Percentiles rank a stretch among this genome's conserved stretches.
Evolutionary conservation across 1,139 yeast genomes (phyloP).

Genomic region (Taphrina confusa): DNA sequence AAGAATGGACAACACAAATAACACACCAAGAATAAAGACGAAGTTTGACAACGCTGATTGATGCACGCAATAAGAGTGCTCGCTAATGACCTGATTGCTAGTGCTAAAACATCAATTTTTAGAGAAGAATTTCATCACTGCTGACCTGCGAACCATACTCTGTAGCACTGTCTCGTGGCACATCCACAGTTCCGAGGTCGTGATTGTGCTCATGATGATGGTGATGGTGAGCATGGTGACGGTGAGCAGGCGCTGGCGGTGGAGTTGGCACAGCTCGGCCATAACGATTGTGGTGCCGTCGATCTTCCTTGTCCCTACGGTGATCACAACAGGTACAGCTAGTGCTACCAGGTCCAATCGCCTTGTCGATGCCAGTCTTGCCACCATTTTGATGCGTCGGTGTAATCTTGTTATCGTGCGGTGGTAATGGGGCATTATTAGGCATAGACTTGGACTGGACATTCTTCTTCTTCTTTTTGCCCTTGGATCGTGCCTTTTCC

Average conservation of each 20-base stretch:
- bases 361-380: constrained; percentile 32
- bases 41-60: no score
- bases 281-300: neutral
- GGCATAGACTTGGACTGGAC: neutral
- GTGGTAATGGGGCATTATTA: neutral
- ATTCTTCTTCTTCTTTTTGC: constrained; percentile 32
- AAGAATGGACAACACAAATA: no score
- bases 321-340: constrained; percentile 31
- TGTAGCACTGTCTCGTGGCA: neutral
- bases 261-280: constrained; percentile 10
- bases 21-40: no score
- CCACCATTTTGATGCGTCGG: constrained; percentile 3
- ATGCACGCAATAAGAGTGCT: constrained; percentile 2
- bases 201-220: neutral
- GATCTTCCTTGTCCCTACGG: constrained; percentile 9
- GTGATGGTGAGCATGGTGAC: neutral
- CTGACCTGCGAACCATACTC: neutral
- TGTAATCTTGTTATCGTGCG: neutral
- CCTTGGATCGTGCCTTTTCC: constrained; percentile 41
- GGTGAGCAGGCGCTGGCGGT: neutral
- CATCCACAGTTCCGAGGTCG: neutral
- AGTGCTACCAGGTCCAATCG: constrained; percentile 26
- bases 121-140: neutral
- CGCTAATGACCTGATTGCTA: neutral
- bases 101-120: neutral